These are phyloP conservation scores for Russula emetica DNA, from an alignment of 768 basidiomycete species.

Conservation along the genomic window DNA sequence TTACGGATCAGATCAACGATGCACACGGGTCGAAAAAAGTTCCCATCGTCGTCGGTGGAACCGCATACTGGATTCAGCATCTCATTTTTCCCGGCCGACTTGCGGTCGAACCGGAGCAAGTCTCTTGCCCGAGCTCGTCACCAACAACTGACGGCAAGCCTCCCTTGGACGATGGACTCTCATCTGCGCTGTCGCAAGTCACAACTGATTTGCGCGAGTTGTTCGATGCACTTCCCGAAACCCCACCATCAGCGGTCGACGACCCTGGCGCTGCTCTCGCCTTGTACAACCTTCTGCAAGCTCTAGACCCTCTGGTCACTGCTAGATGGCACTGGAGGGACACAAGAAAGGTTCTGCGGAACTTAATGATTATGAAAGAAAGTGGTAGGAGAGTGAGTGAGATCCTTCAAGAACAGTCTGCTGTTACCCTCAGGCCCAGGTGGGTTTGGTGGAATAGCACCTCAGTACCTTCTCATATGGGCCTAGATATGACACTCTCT, in stretches of 20 bases:
- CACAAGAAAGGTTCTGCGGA: slow-evolving; percentile 82
- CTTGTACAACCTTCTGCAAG: slow-evolving; percentile 61
- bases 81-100: slow-evolving; percentile 84
- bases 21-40: slow-evolving; percentile 58
- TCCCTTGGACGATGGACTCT: slow-evolving; percentile 34
- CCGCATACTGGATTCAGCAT: slow-evolving; percentile 97
- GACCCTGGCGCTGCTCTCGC: slow-evolving; percentile 55
- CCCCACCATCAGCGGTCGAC: slow-evolving; percentile 51
- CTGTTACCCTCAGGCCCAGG: slow-evolving; percentile 47
- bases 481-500: slow-evolving; percentile 73
- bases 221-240: slow-evolving; percentile 54
- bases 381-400: slow-evolving; percentile 62
- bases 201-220: slow-evolving; percentile 46
- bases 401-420: slow-evolving; percentile 59
- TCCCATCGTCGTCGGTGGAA: slow-evolving; percentile 93
- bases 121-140: not conserved
- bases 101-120: slow-evolving; percentile 31
- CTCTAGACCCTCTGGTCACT: slow-evolving; percentile 70
- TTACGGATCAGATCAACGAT: slow-evolving; percentile 59
- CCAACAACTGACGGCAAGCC: slow-evolving; percentile 18
- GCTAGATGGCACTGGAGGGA: slow-evolving; percentile 96
- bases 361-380: slow-evolving; percentile 71
- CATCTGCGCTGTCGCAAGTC: slow-evolving; percentile 42
- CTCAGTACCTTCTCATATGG: slow-evolving; percentile 3
- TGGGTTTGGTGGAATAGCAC: slow-evolving; percentile 29